A percentile compares a stretch with the other conserved stretches of the same genome.
These are phyloP conservation scores for Termitomyces titanicus DNA, from an alignment of 768 basidiomycete species.

Conservation along the genomic window DNA sequence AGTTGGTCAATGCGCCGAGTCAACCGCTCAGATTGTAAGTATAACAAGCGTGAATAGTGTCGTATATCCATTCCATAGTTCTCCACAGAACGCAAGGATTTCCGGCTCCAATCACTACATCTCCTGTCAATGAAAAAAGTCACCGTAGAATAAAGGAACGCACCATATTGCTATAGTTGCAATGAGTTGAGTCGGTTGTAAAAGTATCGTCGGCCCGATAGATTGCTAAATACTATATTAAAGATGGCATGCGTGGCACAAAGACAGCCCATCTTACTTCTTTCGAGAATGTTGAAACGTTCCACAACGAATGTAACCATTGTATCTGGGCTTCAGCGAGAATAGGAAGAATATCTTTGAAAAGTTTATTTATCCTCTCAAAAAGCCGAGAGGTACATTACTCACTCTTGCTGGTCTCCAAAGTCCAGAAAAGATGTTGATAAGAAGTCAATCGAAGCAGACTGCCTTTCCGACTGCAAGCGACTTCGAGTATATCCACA, in stretches of 20 bases:
- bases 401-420: slow-evolving; percentile 39
- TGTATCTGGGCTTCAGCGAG: slow-evolving; percentile 34
- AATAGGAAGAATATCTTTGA: slow-evolving; percentile 28
- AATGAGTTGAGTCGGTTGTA: slow-evolving; percentile 40
- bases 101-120: slow-evolving; percentile 37
- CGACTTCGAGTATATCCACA: slow-evolving; percentile 35
- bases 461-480: slow-evolving; percentile 25
- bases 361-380: not conserved
- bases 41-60: slow-evolving; percentile 32
- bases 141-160: slow-evolving; percentile 9
- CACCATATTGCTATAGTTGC: slow-evolving; percentile 39
- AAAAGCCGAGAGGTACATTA: not conserved
- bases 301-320: slow-evolving; percentile 55
- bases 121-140: slow-evolving; percentile 1
- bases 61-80: slow-evolving; percentile 35
- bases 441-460: slow-evolving; percentile 47
- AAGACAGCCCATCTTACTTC: slow-evolving; percentile 18
- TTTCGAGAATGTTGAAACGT: slow-evolving; percentile 9
- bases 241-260: not conserved
- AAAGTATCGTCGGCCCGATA: slow-evolving; percentile 33
- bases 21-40: slow-evolving; percentile 35
- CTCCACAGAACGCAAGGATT: slow-evolving; percentile 36
- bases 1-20: slow-evolving; percentile 41
- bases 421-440: slow-evolving; percentile 55
- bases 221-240: slow-evolving; percentile 4